Conservation (phyloP, 805 yeast genomes). For the Pichia nakasei region DNA sequence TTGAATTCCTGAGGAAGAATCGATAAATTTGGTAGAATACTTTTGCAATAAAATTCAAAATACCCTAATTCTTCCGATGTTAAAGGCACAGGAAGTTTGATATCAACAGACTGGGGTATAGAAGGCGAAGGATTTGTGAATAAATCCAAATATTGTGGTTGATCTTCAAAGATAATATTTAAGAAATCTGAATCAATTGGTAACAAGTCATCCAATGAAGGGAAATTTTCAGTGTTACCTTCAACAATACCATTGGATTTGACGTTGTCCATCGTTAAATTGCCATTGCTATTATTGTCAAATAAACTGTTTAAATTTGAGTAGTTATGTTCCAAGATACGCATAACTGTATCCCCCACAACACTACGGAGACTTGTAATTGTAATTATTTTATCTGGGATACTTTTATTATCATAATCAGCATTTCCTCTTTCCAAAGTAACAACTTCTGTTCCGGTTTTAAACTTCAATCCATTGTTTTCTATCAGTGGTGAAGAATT, state of each 20-base stretch:
- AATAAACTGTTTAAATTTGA: conserved; percentile 7
- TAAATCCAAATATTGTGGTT: conserved; percentile 10
- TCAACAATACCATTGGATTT: background rate
- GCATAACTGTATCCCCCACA: conserved; percentile 12
- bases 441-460: background rate
- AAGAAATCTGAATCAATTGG: conserved; percentile 10
- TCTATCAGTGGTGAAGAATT: background rate
- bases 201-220: conserved; percentile 5
- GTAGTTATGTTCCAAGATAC: conserved; percentile 9
- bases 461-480: background rate
- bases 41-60: conserved; percentile 39
- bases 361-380: conserved; percentile 7
- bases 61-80: conserved; percentile 18
- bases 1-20: conserved; percentile 40
- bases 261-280: background rate
- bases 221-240: background rate
- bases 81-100: conserved; percentile 16
- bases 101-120: conserved; percentile 10
- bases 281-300: background rate
- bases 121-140: conserved; percentile 4
- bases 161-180: conserved; percentile 8
- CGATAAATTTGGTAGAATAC: conserved; percentile 38
- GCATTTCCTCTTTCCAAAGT: background rate
- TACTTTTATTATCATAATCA: background rate
- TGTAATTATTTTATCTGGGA: conserved; percentile 1